Evolutionary conservation across 1,284 basidiomycete species (phyloP).

Genomic region (Fistulinella cinereoalba): DNA sequence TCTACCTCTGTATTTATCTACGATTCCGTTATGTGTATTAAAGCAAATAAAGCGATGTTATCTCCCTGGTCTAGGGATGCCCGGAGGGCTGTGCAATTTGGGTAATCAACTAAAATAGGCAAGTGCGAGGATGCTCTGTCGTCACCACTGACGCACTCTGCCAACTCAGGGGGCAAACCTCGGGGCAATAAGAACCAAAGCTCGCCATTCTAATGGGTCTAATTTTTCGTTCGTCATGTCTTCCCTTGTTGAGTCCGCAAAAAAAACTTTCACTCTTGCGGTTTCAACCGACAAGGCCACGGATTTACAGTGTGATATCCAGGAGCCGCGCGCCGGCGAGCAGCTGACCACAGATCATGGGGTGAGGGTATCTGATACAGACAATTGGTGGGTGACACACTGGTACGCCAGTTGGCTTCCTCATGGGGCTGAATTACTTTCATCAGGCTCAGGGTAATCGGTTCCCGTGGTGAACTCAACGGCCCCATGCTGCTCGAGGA

Average conservation of each 20-base stretch:
- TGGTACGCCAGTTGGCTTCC: constrained; percentile 2
- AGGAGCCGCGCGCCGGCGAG: constrained; percentile 37
- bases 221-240: constrained; percentile 20
- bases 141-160: constrained; percentile 28
- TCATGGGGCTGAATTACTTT: constrained; percentile 4
- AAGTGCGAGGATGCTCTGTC: neutral
- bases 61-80: too few species aligned
- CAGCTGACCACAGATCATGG: constrained; percentile 63
- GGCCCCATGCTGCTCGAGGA: constrained; percentile 66
- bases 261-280: constrained; percentile 7
- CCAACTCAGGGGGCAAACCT: constrained; percentile 8
- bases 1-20: too few species aligned
- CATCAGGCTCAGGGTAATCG: constrained; percentile 50
- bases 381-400: constrained; percentile 58
- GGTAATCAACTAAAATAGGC: constrained; percentile 4
- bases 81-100: too few species aligned
- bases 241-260: constrained; percentile 13
- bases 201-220: neutral
- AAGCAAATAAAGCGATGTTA: too few species aligned
- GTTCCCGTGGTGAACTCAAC: constrained; percentile 37
- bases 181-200: neutral
- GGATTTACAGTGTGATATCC: constrained; percentile 46
- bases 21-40: too few species aligned
- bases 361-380: constrained; percentile 56
- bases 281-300: constrained; percentile 20